Base-by-base conservation (phyloP, 441 rosid species). In the Populus hybrid region DNA sequence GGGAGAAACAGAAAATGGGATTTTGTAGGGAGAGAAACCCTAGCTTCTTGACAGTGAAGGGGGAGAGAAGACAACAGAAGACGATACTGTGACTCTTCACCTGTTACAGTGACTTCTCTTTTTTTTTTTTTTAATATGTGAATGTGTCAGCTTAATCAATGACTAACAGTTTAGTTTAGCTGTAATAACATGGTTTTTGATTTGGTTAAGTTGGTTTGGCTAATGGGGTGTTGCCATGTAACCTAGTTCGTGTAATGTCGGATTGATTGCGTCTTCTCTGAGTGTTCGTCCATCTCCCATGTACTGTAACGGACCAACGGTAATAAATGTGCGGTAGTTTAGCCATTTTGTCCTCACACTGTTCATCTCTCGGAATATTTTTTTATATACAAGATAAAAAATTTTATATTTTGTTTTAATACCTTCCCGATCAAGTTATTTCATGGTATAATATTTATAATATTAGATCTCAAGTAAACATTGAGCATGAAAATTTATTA, bases 11-110 rank as follows among this genome's bases (percentile, higher is more conserved):
- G 30, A 50, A 28, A 38, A 64, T 21, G 35, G 74, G 65, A 72
- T 32, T 85, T 67, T 76, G 35, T 57, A 78, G 79, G 36, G 74
- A 59, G 40, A 74, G 76, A 74, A 67, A 76, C 73, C 81, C 81
- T 78, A 78, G 77, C 10, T 34, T 53, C 72, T 67, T 65, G 57
- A 21, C 42, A 78, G 32, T 75, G 69, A 38, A 66, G 16, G 32
- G 50, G 42, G 75, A 71, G 40, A 64, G 71, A 71, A 3, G 61
- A 35, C 68, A 70, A 18, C 36, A 35, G 18, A 34, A 36, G 70
- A 53, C 34, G 61, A 69, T 63, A n/a, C 67, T 34, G 63, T 57
- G 35, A 59, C 63, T 24, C 38, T 67, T 67, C 40, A 67, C 40
- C 70, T 67, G 26, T 53, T 34, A 67, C 42, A 24, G n/a, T 76